Conservation (phyloP, 192 early-diverging fungal species). For the Chytriomyces hyalinus region DNA sequence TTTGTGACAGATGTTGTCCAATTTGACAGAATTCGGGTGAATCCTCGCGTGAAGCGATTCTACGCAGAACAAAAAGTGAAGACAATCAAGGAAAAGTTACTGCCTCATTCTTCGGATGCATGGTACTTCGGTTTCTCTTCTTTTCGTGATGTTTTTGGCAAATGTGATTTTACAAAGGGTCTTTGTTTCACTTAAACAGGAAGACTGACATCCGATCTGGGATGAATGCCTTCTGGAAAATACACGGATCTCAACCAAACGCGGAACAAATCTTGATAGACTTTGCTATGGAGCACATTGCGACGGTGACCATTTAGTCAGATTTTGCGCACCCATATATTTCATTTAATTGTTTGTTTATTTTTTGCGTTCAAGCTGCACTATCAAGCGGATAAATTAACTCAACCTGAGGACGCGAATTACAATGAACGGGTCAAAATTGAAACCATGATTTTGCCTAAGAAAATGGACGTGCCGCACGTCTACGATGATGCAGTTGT, state of each 20-base stretch:
- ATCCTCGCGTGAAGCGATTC: constrained; percentile 1
- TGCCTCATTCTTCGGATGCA: neutral
- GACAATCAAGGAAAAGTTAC: neutral
- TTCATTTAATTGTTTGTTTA: too few species aligned
- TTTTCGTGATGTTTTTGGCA: neutral
- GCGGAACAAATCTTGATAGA: neutral
- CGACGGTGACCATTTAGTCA: too few species aligned
- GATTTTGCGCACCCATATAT: too few species aligned
- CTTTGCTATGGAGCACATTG: neutral
- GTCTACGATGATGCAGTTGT: too few species aligned
- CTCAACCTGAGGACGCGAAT: too few species aligned
- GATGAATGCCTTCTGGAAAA: neutral
- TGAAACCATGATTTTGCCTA: too few species aligned
- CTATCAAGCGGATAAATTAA: too few species aligned
- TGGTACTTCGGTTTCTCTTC: neutral
- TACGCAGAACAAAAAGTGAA: neutral
- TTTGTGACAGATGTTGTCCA: neutral
- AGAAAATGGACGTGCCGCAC: too few species aligned
- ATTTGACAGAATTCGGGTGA: neutral
- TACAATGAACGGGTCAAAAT: too few species aligned
- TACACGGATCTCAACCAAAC: neutral
- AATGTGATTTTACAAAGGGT: neutral
- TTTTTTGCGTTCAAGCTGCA: too few species aligned
- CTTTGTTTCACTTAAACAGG: neutral
- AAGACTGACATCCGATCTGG: neutral